A percentile compares a stretch with the other conserved stretches of the same genome.
Evolutionary conservation across 1,284 basidiomycete species (phyloP).

Genomic region (Sporisorium iseilematis-ciliati): DNA sequence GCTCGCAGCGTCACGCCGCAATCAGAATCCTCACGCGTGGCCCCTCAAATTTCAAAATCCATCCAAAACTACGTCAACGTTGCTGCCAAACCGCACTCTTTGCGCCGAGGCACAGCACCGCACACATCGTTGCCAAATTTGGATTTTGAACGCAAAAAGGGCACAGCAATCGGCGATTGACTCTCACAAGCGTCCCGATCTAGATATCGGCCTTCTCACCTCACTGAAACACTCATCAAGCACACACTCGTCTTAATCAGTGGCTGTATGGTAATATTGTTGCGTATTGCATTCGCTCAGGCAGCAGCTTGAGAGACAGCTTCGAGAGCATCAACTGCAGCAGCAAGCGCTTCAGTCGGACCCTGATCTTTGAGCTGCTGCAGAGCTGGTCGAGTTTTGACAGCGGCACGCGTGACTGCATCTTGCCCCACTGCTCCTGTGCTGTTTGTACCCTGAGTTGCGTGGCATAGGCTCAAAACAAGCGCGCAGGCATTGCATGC

Average conservation of each 20-base stretch:
- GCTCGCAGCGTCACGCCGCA: not conserved
- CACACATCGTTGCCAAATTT: not conserved
- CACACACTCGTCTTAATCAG: not conserved
- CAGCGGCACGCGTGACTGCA: constrained; percentile 23
- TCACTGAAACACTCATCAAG: not conserved
- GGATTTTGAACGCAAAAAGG: not conserved
- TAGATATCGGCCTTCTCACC: not conserved
- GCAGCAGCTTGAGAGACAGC: constrained; percentile 19
- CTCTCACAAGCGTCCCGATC: not conserved
- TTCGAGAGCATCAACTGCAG: constrained; percentile 38
- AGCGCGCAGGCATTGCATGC: constrained; percentile 57
- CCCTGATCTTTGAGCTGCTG: constrained; percentile 38
- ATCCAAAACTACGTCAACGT: constrained; percentile 11
- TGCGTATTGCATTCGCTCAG: not conserved
- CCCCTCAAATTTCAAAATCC: constrained; percentile 4
- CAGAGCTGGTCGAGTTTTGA: constrained; percentile 27
- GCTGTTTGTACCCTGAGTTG: constrained; percentile 7
- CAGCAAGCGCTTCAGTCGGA: constrained; percentile 42
- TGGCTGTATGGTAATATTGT: not conserved
- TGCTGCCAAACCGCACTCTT: not conserved
- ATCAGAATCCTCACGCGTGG: not conserved
- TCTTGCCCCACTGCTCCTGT: constrained; percentile 34
- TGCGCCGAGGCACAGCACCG: not conserved
- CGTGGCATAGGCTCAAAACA: constrained; percentile 37
- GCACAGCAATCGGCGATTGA: not conserved